phyloP scores from a whole-genome alignment of 192 early-diverging fungal genomes.

The Coemansia sp. region DNA sequence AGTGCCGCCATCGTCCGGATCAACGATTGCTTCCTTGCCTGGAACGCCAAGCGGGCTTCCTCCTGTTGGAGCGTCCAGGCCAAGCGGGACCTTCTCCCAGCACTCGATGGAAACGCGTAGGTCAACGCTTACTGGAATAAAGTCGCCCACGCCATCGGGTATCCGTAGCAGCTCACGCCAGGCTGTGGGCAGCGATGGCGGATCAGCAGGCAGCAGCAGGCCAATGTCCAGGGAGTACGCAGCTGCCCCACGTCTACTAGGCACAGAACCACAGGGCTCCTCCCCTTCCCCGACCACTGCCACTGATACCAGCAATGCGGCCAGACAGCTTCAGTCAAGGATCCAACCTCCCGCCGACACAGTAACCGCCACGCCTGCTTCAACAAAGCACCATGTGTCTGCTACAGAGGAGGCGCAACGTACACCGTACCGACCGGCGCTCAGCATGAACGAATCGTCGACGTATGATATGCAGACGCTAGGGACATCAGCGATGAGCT shows the following conservation, averaged over 20 bases:
- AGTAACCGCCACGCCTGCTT: background rate
- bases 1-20: constrained; percentile 5
- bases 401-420: constrained; percentile 21
- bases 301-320: constrained; percentile 9
- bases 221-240: constrained; percentile 25
- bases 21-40: background rate
- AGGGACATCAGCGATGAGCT: constrained; percentile 7
- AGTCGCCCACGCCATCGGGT: constrained; percentile 14
- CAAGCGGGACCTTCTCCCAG: constrained; percentile 14
- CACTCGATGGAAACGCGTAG: constrained; percentile 15
- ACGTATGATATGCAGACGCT: constrained; percentile 11
- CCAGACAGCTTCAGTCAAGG: background rate
- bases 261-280: constrained; percentile 11
- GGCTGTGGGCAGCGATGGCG: constrained; percentile 15
- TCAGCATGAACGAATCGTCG: constrained; percentile 48
- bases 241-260: background rate
- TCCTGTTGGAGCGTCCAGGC: constrained; percentile 11
- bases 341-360: background rate
- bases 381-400: background rate
- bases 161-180: constrained; percentile 34
- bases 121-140: constrained; percentile 22
- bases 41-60: constrained; percentile 12
- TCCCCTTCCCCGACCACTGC: background rate
- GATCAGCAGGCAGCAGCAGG: constrained; percentile 14
- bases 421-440: constrained; percentile 34